Conservation (phyloP, 306 rosid species). For the Hippophae tibetana region DNA sequence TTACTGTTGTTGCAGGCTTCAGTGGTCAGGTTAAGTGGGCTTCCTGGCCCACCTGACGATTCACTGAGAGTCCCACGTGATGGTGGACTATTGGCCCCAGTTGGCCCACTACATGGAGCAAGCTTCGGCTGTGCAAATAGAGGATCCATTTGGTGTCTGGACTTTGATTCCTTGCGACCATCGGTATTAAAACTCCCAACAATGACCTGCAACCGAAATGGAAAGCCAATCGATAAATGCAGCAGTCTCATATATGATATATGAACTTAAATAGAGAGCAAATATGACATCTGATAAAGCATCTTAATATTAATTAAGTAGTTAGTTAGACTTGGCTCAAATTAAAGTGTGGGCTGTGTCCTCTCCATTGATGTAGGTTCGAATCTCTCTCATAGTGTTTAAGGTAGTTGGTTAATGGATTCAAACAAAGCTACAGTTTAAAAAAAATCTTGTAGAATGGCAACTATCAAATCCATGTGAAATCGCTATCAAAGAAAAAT, state of each 20-base stretch:
- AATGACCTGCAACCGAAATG: conserved; percentile 37
- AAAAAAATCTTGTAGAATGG: no score
- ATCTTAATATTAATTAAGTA: no score
- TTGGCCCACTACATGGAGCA: conserved; percentile 14
- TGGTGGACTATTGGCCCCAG: conserved; percentile 32
- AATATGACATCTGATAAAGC: no score
- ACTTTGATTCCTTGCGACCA: conserved; percentile 33
- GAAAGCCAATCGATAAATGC: background rate
- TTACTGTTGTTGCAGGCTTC: conserved; percentile 39
- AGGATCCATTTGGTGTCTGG: conserved; percentile 16
- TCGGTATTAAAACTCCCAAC: conserved; percentile 46
- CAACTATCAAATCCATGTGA: no score
- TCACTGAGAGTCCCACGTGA: conserved; percentile 30
- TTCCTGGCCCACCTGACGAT: conserved; percentile 32
- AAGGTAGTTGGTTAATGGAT: no score
- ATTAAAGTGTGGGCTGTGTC: no score
- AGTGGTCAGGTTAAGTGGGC: conserved; percentile 27
- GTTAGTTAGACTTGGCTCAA: no score
- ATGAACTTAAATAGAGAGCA: no score
- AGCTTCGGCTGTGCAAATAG: conserved; percentile 16
- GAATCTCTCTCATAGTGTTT: no score
- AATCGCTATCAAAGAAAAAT: no score
- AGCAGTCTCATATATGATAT: background rate
- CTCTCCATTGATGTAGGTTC: no score
- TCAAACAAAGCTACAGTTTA: no score